A percentile compares a stretch with the other conserved stretches of the same genome.
Conservation (phyloP, 352 stramenopile genomes). For the Hyphochytrium catenoides region DNA sequence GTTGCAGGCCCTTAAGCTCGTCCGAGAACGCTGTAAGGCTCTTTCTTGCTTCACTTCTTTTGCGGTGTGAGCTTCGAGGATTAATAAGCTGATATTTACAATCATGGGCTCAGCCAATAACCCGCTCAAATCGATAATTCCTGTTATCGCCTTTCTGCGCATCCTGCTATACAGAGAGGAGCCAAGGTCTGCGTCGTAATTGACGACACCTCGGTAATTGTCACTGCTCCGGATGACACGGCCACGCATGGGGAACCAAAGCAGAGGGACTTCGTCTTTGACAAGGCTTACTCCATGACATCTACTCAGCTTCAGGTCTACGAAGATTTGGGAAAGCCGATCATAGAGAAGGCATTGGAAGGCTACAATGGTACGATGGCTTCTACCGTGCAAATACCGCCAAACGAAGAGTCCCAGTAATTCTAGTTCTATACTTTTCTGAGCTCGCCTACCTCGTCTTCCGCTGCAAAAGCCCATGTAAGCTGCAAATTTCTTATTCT, state of each 20-base stretch:
- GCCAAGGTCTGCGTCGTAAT: slow-evolving; percentile 2
- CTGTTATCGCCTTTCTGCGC: too few species aligned
- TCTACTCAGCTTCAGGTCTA: slow-evolving; percentile 54
- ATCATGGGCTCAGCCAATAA: neutral
- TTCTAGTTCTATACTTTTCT: slow-evolving; percentile 5
- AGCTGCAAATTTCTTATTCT: slow-evolving; percentile 16
- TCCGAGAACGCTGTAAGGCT: slow-evolving; percentile 41
- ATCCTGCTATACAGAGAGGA: slow-evolving; percentile 1
- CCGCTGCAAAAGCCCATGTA: slow-evolving; percentile 14
- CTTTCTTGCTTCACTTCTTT: too few species aligned
- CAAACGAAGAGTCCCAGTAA: slow-evolving; percentile 9
- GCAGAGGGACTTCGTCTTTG: slow-evolving; percentile 42
- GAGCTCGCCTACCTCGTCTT: slow-evolving; percentile 12
- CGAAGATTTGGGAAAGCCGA: slow-evolving; percentile 30
- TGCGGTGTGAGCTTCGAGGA: slow-evolving; percentile 27
- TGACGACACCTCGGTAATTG: too few species aligned
- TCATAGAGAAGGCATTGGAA: slow-evolving; percentile 46
- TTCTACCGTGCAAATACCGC: slow-evolving; percentile 27
- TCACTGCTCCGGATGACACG: too few species aligned
- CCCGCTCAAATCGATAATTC: slow-evolving; percentile 8
- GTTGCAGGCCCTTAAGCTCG: slow-evolving; percentile 52
- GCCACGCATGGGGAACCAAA: too few species aligned
- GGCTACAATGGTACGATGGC: slow-evolving; percentile 57
- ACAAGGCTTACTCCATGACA: slow-evolving; percentile 42
- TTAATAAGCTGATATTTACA: slow-evolving; percentile 26